Evolutionary conservation across 805 yeast genomes (phyloP).

Genomic region (Candida nitratophila): DNA sequence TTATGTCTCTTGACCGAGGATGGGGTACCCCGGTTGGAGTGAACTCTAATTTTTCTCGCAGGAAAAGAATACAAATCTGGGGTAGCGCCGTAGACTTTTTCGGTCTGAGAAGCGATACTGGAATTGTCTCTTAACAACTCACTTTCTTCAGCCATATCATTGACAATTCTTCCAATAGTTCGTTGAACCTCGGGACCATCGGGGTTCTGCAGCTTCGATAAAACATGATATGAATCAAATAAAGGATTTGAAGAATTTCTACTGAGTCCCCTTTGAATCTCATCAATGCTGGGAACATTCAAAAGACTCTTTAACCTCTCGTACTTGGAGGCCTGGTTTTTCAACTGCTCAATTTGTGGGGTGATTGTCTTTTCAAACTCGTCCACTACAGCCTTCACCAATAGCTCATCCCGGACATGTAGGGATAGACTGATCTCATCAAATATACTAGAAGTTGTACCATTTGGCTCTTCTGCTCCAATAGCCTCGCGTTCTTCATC

Average conservation of each 20-base stretch:
- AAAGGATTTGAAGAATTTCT: neutral
- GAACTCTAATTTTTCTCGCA: neutral
- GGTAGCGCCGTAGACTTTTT: too few relatives aligned
- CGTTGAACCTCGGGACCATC: neutral
- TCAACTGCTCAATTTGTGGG: constrained; percentile 15
- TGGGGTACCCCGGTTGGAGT: too few relatives aligned
- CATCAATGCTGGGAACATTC: neutral
- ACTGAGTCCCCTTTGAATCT: neutral
- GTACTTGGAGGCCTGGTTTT: constrained; percentile 16
- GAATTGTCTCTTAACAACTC: neutral
- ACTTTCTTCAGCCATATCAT: neutral
- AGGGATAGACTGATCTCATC: constrained; percentile 9
- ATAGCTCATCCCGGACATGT: constrained; percentile 12
- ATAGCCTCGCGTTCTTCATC: neutral
- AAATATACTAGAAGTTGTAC: constrained; percentile 4
- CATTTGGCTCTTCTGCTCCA: neutral
- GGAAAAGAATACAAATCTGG: neutral
- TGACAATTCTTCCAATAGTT: neutral
- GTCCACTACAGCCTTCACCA: constrained; percentile 12
- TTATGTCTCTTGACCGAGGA: neutral
- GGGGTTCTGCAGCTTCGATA: neutral
- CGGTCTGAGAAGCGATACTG: too few relatives aligned
- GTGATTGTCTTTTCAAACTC: constrained; percentile 16
- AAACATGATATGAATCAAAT: neutral
- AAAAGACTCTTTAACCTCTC: constrained; percentile 10